Conservation (phyloP, 164 flowering plant species). For the Amborella trichopoda region DNA sequence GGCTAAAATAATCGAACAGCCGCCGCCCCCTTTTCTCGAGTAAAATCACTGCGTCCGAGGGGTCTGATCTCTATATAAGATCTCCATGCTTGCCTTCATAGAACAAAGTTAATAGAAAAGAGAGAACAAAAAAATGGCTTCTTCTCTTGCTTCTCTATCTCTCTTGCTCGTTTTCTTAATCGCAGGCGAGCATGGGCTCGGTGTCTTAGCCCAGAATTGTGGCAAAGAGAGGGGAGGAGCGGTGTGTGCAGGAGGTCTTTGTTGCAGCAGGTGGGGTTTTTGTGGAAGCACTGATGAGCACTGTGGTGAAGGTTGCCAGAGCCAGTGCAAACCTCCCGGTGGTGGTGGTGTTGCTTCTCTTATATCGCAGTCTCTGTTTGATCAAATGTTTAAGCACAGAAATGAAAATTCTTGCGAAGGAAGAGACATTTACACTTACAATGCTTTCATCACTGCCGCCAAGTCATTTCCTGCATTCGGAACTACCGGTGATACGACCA, state of each 20-base stretch:
- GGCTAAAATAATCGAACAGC: too few species aligned
- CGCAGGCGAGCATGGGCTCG: too few species aligned
- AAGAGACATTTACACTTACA: slow-evolving; percentile 27
- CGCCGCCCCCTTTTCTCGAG: too few species aligned
- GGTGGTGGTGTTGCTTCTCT: background rate
- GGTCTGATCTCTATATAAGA: too few species aligned
- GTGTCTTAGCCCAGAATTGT: too few species aligned
- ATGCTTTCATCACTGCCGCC: slow-evolving; percentile 35
- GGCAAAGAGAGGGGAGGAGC: slow-evolving; percentile 3
- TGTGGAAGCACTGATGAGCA: background rate
- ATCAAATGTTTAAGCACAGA: slow-evolving; percentile 2
- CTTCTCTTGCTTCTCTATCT: too few species aligned
- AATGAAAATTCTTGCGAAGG: slow-evolving; percentile 1
- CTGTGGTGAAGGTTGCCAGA: background rate
- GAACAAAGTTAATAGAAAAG: too few species aligned
- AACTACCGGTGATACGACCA: slow-evolving; percentile 21
- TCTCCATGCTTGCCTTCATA: too few species aligned
- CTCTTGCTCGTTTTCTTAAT: too few species aligned
- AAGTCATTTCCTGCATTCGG: slow-evolving; percentile 21
- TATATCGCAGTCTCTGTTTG: background rate
- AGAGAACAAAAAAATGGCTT: too few species aligned
- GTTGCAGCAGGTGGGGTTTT: slow-evolving; percentile 1
- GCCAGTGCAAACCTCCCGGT: background rate
- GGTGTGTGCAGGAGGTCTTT: slow-evolving; percentile 2
- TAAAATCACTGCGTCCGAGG: too few species aligned